Conservation (phyloP, 2,329 filamentous ascomycete species). For the Sclerotinia borealis region DNA sequence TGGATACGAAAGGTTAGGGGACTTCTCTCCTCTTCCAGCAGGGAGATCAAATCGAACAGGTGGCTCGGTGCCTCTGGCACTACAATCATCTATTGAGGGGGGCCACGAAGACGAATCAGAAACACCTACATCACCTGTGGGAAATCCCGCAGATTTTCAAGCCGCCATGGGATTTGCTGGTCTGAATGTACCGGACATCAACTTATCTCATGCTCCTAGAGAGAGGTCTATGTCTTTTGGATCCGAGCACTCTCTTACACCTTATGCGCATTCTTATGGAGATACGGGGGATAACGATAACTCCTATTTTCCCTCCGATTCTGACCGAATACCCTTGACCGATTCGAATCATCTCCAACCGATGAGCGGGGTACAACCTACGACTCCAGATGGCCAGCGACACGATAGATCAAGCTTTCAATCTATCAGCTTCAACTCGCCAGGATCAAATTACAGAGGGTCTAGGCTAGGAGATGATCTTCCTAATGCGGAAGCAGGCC, state of each 20-base stretch:
- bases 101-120: conserved; percentile 18
- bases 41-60: conserved; percentile 15
- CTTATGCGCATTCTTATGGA: conserved; percentile 18
- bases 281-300: conserved; percentile 21
- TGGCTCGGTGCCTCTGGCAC: conserved; percentile 14
- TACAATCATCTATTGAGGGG: conserved; percentile 6
- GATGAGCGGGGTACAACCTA: conserved; percentile 41
- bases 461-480: conserved; percentile 56
- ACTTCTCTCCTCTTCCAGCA: conserved; percentile 27
- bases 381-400: conserved; percentile 36
- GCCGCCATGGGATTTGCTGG: conserved; percentile 32
- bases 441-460: conserved; percentile 34
- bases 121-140: conserved; percentile 27
- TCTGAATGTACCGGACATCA: conserved; percentile 31
- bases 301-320: conserved; percentile 39
- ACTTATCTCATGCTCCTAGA: conserved; percentile 26
- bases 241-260: conserved; percentile 19
- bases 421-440: conserved; percentile 45
- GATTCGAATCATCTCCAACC: conserved; percentile 49
- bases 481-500: conserved; percentile 52
- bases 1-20: conserved; percentile 31
- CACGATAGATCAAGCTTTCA: conserved; percentile 47
- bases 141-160: conserved; percentile 30
- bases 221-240: conserved; percentile 24
- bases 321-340: conserved; percentile 55